Percentiles rank a stretch among this genome's conserved stretches.
phyloP scores from a whole-genome alignment of 108 stramenopile species.

The Nitzschia palea region DNA sequence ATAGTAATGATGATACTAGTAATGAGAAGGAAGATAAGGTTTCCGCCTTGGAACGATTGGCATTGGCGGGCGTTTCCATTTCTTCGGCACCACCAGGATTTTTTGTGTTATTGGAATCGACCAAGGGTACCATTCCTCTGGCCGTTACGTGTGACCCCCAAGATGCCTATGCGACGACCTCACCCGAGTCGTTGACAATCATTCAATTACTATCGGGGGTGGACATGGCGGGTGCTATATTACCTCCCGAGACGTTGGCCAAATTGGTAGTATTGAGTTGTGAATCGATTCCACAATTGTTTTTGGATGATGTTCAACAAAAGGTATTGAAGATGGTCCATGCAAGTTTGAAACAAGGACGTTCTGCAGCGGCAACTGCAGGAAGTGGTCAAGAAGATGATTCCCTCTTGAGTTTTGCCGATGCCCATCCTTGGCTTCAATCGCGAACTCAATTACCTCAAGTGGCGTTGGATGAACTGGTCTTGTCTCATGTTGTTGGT shows the following conservation, averaged over 20 bases:
- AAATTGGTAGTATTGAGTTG: slow-evolving; percentile 23
- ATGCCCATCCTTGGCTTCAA: slow-evolving; percentile 29
- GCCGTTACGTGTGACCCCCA: slow-evolving; percentile 32
- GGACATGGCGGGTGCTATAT: slow-evolving; percentile 76
- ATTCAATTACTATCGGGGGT: slow-evolving; percentile 65
- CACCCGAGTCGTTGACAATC: slow-evolving; percentile 70
- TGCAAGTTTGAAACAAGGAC: slow-evolving; percentile 6
- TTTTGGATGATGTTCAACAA: not conserved
- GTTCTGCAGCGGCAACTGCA: not conserved
- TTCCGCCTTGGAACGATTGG: slow-evolving; percentile 18
- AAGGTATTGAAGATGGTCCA: not conserved
- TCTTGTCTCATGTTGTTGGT: slow-evolving; percentile 6
- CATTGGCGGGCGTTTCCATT: slow-evolving; percentile 20
- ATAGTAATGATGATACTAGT: not conserved
- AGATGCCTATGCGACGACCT: slow-evolving; percentile 43
- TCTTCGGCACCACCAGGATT: slow-evolving; percentile 18
- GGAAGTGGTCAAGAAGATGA: not conserved
- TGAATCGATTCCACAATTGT: not conserved
- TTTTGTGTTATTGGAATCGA: slow-evolving; percentile 22
- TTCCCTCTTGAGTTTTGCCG: slow-evolving; percentile 11
- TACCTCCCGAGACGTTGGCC: slow-evolving; percentile 58
- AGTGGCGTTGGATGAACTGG: slow-evolving; percentile 42
- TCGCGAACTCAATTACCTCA: slow-evolving; percentile 29
- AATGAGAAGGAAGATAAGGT: too few relatives aligned
- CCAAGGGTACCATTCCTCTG: slow-evolving; percentile 19